A percentile compares a stretch with the other conserved stretches of the same genome.
Conservation (phyloP, 495 filamentous ascomycete genomes). For the Parathielavia hyrcaniae region DNA sequence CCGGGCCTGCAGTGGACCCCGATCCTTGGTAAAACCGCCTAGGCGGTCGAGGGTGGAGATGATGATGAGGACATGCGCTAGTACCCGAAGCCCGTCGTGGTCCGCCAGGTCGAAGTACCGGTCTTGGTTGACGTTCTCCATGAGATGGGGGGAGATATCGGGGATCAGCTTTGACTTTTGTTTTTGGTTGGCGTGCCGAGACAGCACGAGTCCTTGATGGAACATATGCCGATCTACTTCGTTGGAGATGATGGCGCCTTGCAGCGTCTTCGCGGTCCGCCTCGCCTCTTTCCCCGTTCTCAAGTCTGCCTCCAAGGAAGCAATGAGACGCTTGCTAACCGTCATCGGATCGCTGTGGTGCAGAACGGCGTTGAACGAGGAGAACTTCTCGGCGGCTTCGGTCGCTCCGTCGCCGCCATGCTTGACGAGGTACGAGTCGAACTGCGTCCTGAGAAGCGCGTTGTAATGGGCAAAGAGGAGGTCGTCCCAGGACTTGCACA, state of each 20-base stretch:
- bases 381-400: conserved; percentile 38
- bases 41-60: conserved; percentile 47
- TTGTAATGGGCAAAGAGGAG: conserved; percentile 88
- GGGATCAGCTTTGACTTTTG: conserved; percentile 48
- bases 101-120: conserved; percentile 49
- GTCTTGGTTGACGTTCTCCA: conserved; percentile 30
- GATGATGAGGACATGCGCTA: conserved; percentile 54
- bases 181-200: conserved; percentile 46
- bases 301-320: conserved; percentile 43
- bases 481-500: conserved; percentile 82
- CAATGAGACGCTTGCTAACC: conserved; percentile 46
- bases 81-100: conserved; percentile 52
- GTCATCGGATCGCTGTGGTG: conserved; percentile 48
- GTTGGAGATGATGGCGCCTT: conserved; percentile 58
- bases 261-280: conserved; percentile 57
- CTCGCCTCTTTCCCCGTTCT: conserved; percentile 45
- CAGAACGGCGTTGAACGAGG: conserved; percentile 46
- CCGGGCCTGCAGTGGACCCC: conserved; percentile 21
- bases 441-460: conserved; percentile 62
- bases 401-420: conserved; percentile 40
- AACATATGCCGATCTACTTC: conserved; percentile 51
- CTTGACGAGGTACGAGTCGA: conserved; percentile 54
- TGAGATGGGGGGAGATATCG: conserved; percentile 22
- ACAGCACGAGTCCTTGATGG: conserved; percentile 53
- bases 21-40: conserved; percentile 38